These are phyloP conservation scores for Kluyveromyces wickerhamii DNA, from an alignment of 805 yeast species.

Conservation along the genomic window DNA sequence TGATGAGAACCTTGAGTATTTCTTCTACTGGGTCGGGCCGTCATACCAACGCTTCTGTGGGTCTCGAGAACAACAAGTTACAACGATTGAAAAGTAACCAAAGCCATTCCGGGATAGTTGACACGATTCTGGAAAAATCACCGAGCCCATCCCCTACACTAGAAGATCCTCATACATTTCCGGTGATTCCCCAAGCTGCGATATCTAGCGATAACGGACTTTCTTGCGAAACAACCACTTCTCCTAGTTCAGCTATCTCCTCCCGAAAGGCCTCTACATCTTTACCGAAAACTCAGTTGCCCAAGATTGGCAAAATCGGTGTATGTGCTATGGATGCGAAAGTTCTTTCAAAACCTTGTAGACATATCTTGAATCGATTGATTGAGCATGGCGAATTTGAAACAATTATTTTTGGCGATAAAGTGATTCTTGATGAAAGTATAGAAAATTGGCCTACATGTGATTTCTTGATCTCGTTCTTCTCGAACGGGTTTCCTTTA, in stretches of 20 bases:
- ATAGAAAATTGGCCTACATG: slow-evolving; percentile 99
- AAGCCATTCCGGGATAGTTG: slow-evolving; percentile 1
- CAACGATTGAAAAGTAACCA: slow-evolving; percentile 10
- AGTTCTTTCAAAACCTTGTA: slow-evolving; percentile 90
- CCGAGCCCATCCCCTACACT: slow-evolving; percentile 2
- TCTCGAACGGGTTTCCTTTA: slow-evolving; percentile 92
- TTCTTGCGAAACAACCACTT: slow-evolving; percentile 10
- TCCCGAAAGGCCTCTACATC: slow-evolving; percentile 26
- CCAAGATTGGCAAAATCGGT: slow-evolving; percentile 86
- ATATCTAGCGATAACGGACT: background rate
- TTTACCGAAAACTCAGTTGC: slow-evolving; percentile 36
- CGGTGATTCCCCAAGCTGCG: background rate
- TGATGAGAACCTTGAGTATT: slow-evolving; percentile 22
- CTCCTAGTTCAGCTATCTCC: slow-evolving; percentile 19
- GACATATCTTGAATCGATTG: slow-evolving; percentile 79
- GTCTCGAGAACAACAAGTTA: slow-evolving; percentile 3
- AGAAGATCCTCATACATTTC: background rate
- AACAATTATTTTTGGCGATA: slow-evolving; percentile 94
- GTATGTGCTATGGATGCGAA: slow-evolving; percentile 99
- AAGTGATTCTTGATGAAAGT: slow-evolving; percentile 85
- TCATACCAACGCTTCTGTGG: slow-evolving; percentile 8
- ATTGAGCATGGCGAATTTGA: slow-evolving; percentile 94
- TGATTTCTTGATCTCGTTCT: slow-evolving; percentile 87
- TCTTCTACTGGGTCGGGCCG: slow-evolving; percentile 11
- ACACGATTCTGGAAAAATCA: slow-evolving; percentile 4